These are phyloP conservation scores for Furcasterigmium sp. DNA, from an alignment of 2,329 filamentous ascomycete genomes.

Conservation along the genomic window DNA sequence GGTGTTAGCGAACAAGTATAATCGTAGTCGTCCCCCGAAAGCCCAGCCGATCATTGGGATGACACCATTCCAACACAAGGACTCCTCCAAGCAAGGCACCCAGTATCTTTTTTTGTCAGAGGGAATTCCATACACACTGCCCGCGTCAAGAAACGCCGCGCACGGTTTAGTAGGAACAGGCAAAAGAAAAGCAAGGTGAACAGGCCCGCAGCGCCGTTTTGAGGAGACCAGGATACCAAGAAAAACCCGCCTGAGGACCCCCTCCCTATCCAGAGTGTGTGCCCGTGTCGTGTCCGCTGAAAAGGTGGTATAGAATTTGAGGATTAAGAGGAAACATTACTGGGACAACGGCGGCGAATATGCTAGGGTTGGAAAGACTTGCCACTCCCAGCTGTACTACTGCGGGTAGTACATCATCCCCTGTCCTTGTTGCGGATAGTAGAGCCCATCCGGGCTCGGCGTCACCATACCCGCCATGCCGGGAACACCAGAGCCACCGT, in stretches of 20 bases:
- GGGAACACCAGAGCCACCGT: slow-evolving; percentile 40
- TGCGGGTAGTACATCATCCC: slow-evolving; percentile 59
- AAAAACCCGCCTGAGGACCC: not conserved
- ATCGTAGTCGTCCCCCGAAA: slow-evolving; percentile 1
- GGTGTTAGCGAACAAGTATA: slow-evolving; percentile 3
- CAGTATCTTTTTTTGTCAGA: not conserved
- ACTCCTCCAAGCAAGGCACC: not conserved
- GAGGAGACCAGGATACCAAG: not conserved
- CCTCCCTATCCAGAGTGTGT: not conserved
- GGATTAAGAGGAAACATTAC: not conserved
- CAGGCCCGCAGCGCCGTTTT: not conserved
- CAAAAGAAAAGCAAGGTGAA: too few relatives aligned
- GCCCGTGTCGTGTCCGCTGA: not conserved
- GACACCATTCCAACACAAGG: not conserved
- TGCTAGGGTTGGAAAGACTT: not conserved
- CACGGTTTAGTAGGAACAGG: too few relatives aligned
- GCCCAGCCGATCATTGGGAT: not conserved
- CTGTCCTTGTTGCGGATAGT: slow-evolving; percentile 54
- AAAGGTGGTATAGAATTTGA: not conserved
- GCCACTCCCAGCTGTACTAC: slow-evolving; percentile 30
- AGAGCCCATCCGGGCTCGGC: slow-evolving; percentile 62
- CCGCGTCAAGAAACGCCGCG: too few relatives aligned
- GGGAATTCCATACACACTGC: too few relatives aligned
- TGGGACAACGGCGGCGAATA: not conserved
- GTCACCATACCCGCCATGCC: slow-evolving; percentile 81